Evolutionary conservation across 2,329 filamentous ascomycete genomes (phyloP), one percentile per base, ranked within the genome.

Genomic region (Stemphylium beticola): DNA sequence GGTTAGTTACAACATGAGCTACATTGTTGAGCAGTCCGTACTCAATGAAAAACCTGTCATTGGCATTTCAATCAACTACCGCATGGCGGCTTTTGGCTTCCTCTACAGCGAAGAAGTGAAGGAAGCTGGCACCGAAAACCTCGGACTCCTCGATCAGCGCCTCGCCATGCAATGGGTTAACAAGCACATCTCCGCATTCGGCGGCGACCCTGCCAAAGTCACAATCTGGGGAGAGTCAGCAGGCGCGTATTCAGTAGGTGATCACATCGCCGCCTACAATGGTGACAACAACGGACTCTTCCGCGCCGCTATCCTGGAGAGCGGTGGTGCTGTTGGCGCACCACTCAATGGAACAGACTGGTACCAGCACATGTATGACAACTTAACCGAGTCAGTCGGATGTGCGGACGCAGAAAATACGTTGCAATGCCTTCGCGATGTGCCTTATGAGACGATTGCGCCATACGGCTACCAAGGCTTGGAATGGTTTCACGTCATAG

Each of bases 81-180:
- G 75, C 15, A 71, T 81, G 50, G 81, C 81, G 24, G 65, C 81
- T 0, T 82, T 82, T 36, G 81, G 81, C 0, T 83, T 83, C 57
- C 64, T 83, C 3, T 76, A 78, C 1, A 75, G 79, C 2, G 53
- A 73, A 3, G 74, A 77, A 10, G 68, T 81, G 3, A 64, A 75
- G 20, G 65, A 68, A 3, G 61, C 67, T 4, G 68, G 69, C 4
- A 68, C 66, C 2, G 67, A 77, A 1, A 81, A 81, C 49, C 83
- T 77, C 1, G 87, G 87, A 0, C 71, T 90, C 4, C 76, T 87
- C 4, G 87, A 90, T 61, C 86, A 90, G 68, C 77, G 85, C 4
- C 77, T 82, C 11, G 76, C 83, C 0, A 67, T 90, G 40, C 66
- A 82, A 40, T 90, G 87, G 87, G 80, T 89, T 0, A 78, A 84